Conservation (phyloP, 768 basidiomycete genomes). For the Amanita exitialis region DNA sequence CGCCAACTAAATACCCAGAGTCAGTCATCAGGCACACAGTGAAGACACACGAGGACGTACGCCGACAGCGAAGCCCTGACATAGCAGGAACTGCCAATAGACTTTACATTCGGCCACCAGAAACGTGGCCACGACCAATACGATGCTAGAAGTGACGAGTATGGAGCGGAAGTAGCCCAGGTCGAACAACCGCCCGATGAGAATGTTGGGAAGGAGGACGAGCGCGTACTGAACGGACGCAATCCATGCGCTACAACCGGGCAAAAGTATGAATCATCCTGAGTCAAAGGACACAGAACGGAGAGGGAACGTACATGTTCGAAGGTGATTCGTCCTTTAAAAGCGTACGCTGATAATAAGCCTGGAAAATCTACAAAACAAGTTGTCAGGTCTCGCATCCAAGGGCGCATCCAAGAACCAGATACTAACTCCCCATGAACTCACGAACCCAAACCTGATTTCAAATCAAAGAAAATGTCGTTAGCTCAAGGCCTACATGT, state of each 20-base stretch:
- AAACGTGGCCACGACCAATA: slow-evolving; percentile 48
- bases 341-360: slow-evolving; percentile 50
- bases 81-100: slow-evolving; percentile 75
- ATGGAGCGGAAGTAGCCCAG: slow-evolving; percentile 53
- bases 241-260: slow-evolving; percentile 56
- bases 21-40: neutral
- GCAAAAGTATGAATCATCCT: neutral
- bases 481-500: no score
- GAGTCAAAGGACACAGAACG: neutral
- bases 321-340: slow-evolving; percentile 44
- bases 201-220: slow-evolving; percentile 49
- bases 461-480: neutral
- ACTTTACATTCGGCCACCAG: slow-evolving; percentile 57
- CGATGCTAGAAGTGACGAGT: slow-evolving; percentile 32
- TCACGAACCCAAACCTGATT: slow-evolving; percentile 54
- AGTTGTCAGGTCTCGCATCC: neutral
- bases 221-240: slow-evolving; percentile 69
- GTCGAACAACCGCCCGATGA: slow-evolving; percentile 66
- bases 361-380: slow-evolving; percentile 54
- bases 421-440: slow-evolving; percentile 60
- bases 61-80: slow-evolving; percentile 61
- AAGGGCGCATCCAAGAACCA: neutral
- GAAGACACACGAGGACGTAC: slow-evolving; percentile 24
- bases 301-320: slow-evolving; percentile 38
- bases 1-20: slow-evolving; percentile 18